phyloP scores from a whole-genome alignment of 2,329 filamentous ascomycete genomes.

The Diaporthe sp. region DNA sequence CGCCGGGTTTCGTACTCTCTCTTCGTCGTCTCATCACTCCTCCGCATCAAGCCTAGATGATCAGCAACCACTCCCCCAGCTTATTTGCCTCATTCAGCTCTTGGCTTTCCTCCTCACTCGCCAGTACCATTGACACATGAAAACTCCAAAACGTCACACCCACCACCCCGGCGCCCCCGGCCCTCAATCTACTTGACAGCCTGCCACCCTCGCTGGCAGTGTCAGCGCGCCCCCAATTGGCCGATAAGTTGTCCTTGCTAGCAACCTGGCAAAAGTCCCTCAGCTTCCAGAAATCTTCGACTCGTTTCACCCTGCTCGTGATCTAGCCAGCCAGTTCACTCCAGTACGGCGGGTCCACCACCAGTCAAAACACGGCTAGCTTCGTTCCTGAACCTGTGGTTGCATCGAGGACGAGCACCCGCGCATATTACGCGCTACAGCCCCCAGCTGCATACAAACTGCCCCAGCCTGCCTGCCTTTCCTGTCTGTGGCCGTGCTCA shows the following conservation, averaged over 20 bases:
- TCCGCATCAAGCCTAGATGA: conserved; percentile 28
- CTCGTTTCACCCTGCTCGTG: conserved; percentile 31
- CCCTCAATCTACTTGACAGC: not conserved
- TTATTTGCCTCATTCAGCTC: conserved; percentile 10
- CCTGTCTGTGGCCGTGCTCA: conserved; percentile 9
- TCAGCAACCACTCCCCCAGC: conserved; percentile 1
- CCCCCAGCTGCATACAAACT: not conserved
- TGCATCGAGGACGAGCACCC: conserved; percentile 13
- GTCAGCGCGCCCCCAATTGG: conserved; percentile 4
- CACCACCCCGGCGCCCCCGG: not conserved
- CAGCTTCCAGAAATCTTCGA: conserved; percentile 33
- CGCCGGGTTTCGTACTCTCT: not conserved
- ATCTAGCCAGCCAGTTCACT: conserved; percentile 14
- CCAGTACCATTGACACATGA: conserved; percentile 30
- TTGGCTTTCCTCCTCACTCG: conserved; percentile 17
- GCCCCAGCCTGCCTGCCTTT: not conserved
- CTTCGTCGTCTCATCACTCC: conserved; percentile 5
- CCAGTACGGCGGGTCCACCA: conserved; percentile 12
- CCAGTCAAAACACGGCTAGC: conserved; percentile 29
- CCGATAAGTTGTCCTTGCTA: not conserved
- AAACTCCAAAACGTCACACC: conserved; percentile 28
- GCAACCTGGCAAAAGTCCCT: conserved; percentile 3
- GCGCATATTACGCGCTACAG: not conserved
- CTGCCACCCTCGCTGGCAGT: not conserved
- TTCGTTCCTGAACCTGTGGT: conserved; percentile 18